Conservation (phyloP, 192 early-diverging fungal species). For the Podila horticola region DNA sequence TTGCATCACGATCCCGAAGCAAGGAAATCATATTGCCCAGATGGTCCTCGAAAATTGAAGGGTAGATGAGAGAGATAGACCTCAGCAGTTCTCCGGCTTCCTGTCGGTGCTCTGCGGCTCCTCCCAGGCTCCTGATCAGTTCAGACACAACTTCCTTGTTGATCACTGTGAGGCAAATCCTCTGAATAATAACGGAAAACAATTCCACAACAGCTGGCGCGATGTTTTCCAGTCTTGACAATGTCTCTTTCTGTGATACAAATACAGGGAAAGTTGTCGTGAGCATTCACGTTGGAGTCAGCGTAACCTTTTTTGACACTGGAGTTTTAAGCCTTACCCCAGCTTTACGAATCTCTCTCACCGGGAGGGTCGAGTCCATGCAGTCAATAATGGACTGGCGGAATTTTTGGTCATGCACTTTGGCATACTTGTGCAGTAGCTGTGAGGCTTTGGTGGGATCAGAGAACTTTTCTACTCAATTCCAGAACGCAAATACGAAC, state of each 20-base stretch:
- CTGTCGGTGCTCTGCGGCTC: constrained; percentile 16
- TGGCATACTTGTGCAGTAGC: constrained; percentile 77
- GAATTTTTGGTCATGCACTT: constrained; percentile 71
- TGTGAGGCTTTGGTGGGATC: constrained; percentile 71
- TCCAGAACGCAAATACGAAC: not conserved
- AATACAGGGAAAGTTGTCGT: no score
- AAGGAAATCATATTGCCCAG: constrained; percentile 55
- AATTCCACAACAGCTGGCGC: constrained; percentile 71
- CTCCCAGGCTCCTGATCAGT: constrained; percentile 63
- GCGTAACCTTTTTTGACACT: no score
- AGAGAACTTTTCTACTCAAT: constrained; percentile 60
- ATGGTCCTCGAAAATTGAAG: constrained; percentile 67
- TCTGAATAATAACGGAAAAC: constrained; percentile 77
- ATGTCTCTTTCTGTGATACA: constrained; percentile 58
- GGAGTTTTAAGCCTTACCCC: constrained; percentile 51
- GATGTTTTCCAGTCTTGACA: constrained; percentile 73
- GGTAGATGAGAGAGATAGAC: constrained; percentile 56
- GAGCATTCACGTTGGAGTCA: no score
- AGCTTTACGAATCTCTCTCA: constrained; percentile 76
- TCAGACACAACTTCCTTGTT: constrained; percentile 73
- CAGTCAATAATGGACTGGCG: constrained; percentile 74
- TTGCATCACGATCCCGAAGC: constrained; percentile 54
- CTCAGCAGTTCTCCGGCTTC: constrained; percentile 33
- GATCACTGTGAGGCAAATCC: constrained; percentile 78
- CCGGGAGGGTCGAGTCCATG: constrained; percentile 76